phyloP scores from a whole-genome alignment of 768 basidiomycete species.

The Boletus rubroflammeus region DNA sequence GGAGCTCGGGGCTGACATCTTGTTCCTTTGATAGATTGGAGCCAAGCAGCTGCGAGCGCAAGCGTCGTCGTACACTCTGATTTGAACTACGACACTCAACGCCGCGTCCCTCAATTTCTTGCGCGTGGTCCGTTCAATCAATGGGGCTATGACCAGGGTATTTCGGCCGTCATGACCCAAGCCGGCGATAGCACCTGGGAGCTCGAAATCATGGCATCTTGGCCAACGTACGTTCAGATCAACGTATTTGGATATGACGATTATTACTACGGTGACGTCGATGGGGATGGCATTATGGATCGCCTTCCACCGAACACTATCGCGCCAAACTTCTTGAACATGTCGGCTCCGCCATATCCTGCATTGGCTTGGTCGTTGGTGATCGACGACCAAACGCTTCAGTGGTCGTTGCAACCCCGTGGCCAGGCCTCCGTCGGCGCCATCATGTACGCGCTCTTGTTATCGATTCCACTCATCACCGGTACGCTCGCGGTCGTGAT shows the following conservation, averaged over 20 bases:
- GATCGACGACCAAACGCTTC: slow-evolving; percentile 72
- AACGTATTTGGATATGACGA: slow-evolving; percentile 91
- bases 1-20: background rate
- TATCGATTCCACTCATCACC: slow-evolving; percentile 80
- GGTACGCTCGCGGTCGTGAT: slow-evolving; percentile 75
- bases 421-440: slow-evolving; percentile 79
- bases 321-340: slow-evolving; percentile 85
- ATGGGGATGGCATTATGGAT: slow-evolving; percentile 84
- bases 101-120: slow-evolving; percentile 84
- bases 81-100: slow-evolving; percentile 49
- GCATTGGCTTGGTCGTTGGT: slow-evolving; percentile 84
- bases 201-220: slow-evolving; percentile 82
- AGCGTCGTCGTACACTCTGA: slow-evolving; percentile 78
- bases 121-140: slow-evolving; percentile 87
- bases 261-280: slow-evolving; percentile 89
- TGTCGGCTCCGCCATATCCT: slow-evolving; percentile 85
- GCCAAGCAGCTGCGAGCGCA: slow-evolving; percentile 55
- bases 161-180: slow-evolving; percentile 64
- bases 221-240: slow-evolving; percentile 88
- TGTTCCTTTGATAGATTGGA: slow-evolving; percentile 61
- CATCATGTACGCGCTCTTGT: slow-evolving; percentile 82
- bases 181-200: slow-evolving; percentile 71
- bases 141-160: slow-evolving; percentile 89
- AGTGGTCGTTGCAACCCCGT: slow-evolving; percentile 78
- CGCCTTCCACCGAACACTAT: slow-evolving; percentile 86